phyloP scores from a whole-genome alignment of 495 filamentous ascomycete genomes.

The Talaromyces adpressus region DNA sequence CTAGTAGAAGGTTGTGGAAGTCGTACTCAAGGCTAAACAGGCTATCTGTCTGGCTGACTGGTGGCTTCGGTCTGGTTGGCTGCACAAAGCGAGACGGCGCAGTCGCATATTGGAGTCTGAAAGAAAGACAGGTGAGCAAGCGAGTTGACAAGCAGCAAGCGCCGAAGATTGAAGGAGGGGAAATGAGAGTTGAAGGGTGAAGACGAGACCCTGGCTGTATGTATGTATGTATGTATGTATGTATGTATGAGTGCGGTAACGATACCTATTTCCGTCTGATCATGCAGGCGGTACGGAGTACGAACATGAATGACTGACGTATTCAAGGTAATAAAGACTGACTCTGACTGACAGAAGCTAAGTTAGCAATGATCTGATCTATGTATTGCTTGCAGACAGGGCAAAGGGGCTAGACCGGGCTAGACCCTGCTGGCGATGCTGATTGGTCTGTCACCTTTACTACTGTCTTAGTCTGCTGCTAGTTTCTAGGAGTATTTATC shows the following conservation, averaged over 20 bases:
- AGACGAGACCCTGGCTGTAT: not conserved
- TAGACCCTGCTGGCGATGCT: not conserved
- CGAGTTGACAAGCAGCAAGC: not conserved
- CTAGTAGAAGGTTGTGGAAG: not conserved
- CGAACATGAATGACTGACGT: no score
- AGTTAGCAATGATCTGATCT: not conserved
- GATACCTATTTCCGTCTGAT: not conserved
- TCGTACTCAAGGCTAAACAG: not conserved
- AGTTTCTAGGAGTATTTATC: not conserved
- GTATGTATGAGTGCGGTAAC: not conserved
- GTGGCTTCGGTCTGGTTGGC: not conserved
- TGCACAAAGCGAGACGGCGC: not conserved
- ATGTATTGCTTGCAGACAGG: not conserved
- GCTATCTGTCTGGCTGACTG: not conserved
- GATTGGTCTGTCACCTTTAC: not conserved
- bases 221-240: not conserved
- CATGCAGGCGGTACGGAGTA: not conserved
- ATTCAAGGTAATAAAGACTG: no score
- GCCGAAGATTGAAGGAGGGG: not conserved
- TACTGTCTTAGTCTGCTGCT: not conserved
- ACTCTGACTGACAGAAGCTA: not conserved
- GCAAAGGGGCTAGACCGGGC: slow-evolving; percentile 1
- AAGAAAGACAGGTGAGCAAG: not conserved
- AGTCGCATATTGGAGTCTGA: not conserved
- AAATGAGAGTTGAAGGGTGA: not conserved